Percentiles rank a stretch among this genome's conserved stretches.
Conservation (phyloP, 2,329 filamentous ascomycete species). For the Dothistroma pini region DNA sequence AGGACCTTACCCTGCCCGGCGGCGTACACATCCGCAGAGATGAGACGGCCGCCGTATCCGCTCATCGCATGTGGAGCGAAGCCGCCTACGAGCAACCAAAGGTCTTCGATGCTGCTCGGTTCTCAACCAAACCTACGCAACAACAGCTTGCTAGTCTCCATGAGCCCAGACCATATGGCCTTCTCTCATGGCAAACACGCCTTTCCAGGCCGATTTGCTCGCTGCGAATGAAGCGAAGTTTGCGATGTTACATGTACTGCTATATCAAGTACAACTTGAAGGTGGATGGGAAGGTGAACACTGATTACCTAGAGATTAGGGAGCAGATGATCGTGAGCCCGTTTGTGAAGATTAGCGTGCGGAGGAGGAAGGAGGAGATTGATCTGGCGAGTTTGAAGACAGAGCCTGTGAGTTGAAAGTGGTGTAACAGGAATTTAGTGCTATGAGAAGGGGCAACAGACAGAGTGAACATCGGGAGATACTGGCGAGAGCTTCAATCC, state of each 20-base stretch:
- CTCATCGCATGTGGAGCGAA: conserved; percentile 15
- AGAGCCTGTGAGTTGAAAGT: too few species aligned
- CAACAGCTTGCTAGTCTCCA: conserved; percentile 17
- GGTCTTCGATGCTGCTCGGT: conserved; percentile 27
- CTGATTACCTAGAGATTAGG: conserved; percentile 9
- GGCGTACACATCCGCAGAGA: conserved; percentile 28
- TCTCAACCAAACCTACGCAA: conserved; percentile 23
- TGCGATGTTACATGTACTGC: too few species aligned
- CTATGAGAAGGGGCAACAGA: too few species aligned
- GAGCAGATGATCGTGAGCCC: conserved; percentile 12
- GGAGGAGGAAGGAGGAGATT: conserved; percentile 16
- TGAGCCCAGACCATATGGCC: too few species aligned
- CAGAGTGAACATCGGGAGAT: too few species aligned
- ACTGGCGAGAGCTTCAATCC: too few species aligned
- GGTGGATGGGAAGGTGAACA: conserved; percentile 18
- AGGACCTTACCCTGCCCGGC: conserved; percentile 27
- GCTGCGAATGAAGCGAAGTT: too few species aligned
- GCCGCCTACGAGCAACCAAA: conserved; percentile 21
- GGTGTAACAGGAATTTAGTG: too few species aligned
- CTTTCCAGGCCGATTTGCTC: too few species aligned
- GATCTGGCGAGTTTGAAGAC: conserved; percentile 12
- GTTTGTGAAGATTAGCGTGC: conserved; percentile 13
- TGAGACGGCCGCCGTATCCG: conserved; percentile 15
- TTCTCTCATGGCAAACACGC: too few species aligned
- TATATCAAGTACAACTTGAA: conserved; percentile 37